Base-by-base conservation (phyloP, 345 rosid genomes). In the Camelina sativa region DNA sequence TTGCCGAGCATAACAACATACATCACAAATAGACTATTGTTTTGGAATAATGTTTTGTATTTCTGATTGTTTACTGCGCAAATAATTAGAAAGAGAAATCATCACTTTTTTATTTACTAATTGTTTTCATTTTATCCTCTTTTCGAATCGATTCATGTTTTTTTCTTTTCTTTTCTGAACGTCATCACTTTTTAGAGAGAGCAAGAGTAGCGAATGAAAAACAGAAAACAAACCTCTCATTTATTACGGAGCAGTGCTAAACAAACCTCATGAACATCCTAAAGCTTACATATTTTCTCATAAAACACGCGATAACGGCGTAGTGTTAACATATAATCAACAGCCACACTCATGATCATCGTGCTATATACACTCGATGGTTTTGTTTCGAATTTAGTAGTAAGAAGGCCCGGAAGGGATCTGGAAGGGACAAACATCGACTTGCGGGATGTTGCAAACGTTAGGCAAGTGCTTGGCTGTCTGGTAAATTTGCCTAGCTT, bases 401-500 rank as follows among this genome's bases (percentile, higher is more conserved):
- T 72, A 72, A 12, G 66, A 25, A 51, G 76, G 74, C 66, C 34
- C 4, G 23, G 7, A 53, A 73, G 77, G 71, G 19, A 1, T n/a
- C 28, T 11, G 9, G 59, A 73, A 65, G 15, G 65, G 71, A 11
- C 77, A 73, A 35, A 56, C 58, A 15, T 8, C 23, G 65, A 73
- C 58, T 64, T 52, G 25, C 1, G 7, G 65, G 15, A 73, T 6
- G 12, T 4, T 5, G 71, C 77, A 73, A 56, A 20, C 2, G 4
- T 10, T 22, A 32, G 77, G 77, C 71, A 73, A 65, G 28, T 35
- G 2, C 56, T 35, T 32, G 13, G 77, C 77, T 11, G 50, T 46
- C 15, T 35, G 6, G 65, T 2, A 73, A 12, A 73, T 20, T 5
- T 52, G 15, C 9, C 48, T 10, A 0, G 3, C 9, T 4, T 32